Evolutionary conservation across 129 eudicot species (phyloP).

Genomic region (Flaveria robusta): DNA sequence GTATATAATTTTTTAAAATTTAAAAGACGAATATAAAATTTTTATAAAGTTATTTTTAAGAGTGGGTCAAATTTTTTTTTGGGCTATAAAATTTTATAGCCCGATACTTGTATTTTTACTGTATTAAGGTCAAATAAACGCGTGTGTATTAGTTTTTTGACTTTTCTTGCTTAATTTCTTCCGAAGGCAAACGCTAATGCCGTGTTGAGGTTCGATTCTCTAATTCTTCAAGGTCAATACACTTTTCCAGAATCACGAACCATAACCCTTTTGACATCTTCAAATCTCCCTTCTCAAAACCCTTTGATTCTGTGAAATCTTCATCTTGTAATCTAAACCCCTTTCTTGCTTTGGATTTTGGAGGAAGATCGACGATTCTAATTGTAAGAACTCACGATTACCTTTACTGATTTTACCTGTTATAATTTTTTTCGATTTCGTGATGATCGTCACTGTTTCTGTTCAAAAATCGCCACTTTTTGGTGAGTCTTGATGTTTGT

Average conservation of each 20-base stretch:
- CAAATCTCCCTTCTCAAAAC: not conserved
- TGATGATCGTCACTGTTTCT: constrained; percentile 29
- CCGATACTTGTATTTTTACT: too few species aligned
- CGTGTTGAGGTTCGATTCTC: constrained; percentile 40
- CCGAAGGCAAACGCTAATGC: constrained; percentile 22
- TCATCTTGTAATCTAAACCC: constrained; percentile 6
- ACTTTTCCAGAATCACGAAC: constrained; percentile 38
- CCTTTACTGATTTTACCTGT: constrained; percentile 23
- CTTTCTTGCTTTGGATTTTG: constrained; percentile 22
- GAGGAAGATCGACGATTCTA: constrained; percentile 15
- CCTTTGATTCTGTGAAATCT: not conserved
- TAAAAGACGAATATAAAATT: too few species aligned
- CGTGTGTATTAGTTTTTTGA: constrained; percentile 22
- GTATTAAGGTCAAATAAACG: not conserved
- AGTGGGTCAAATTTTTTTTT: too few species aligned
- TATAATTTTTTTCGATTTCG: not conserved
- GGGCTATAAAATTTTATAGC: too few species aligned
- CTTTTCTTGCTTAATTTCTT: constrained; percentile 26
- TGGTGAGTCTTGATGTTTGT: constrained; percentile 1
- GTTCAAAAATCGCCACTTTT: constrained; percentile 1
- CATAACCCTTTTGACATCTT: constrained; percentile 1
- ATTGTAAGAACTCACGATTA: constrained; percentile 31
- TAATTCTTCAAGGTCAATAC: constrained; percentile 25
- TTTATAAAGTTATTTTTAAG: too few species aligned
- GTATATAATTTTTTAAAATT: too few species aligned